Evolutionary conservation across 2,329 filamentous ascomycete genomes (phyloP), one percentile per base, ranked within the genome.

Genomic region (Lizonia empirigonia): DNA sequence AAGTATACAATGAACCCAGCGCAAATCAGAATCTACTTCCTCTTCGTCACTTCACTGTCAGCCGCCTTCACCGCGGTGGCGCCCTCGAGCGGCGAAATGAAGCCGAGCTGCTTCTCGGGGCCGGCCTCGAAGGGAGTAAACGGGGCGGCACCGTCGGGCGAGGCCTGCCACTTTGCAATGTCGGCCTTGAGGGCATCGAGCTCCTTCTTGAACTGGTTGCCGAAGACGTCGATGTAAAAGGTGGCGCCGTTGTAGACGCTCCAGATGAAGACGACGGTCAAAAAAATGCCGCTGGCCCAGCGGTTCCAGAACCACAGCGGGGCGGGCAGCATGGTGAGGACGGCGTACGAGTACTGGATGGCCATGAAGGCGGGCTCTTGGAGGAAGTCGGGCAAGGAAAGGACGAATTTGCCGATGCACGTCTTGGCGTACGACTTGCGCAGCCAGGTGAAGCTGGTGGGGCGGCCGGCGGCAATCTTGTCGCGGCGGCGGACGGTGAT

Each of bases 191-290:
- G 83, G 44, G 87, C 83, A 70, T 99, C 92, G 10, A 99, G 80
- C 73, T 99, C 94, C 69, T 93, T 96, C 78, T 99, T 91, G 80
- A 99, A 97, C 2, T 92, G 85, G 65, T 90, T 96, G 45, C 95
- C 94, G 71, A 97, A 99, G 1, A 97, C 90, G 65, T 99, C 94
- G 67, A 99, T 97, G 75, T 99, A 99, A 74, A 89, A 99, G 0
- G 92, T 97, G 15, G 94, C 91, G 24, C 94, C 94, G 64, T 99
- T 99, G 78, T 97, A 95, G 48, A 97, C 88, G 63, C 90, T 95
- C 91, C 92, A 97, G 34, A 85, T 81, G 68, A 99, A 97, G n/a
- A 99, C 86, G 2, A 84, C 76, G 46, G 87, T 79, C 36, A 99
- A 79, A 75, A 97, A 99, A 0, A 72, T 60, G 2, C 87, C 85